Percentiles rank a stretch among this genome's conserved stretches.
Evolutionary conservation across 768 basidiomycete species (phyloP).

Genomic region (Boletus pseudo-olivaceus): DNA sequence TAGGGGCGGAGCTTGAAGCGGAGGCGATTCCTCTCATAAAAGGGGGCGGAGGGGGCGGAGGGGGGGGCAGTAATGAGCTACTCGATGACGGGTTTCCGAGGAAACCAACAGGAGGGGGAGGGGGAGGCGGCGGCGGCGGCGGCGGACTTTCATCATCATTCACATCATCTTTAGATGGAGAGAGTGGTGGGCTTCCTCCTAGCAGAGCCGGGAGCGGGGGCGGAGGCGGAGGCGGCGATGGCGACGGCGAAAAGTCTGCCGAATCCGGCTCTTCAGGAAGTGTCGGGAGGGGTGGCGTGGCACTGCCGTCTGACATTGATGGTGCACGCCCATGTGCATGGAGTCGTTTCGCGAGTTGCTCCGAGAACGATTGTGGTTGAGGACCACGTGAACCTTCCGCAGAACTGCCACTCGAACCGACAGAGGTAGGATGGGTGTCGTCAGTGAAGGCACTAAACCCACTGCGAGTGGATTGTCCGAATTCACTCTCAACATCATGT

Average conservation of each 20-base stretch:
- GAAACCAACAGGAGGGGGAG: constrained; percentile 36
- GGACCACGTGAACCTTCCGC: constrained; percentile 33
- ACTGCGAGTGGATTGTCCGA: constrained; percentile 44
- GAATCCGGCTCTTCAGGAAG: constrained; percentile 39
- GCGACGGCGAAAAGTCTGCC: constrained; percentile 17
- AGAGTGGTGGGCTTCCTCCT: constrained; percentile 5
- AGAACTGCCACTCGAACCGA: constrained; percentile 43
- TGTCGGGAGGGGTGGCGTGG: constrained; percentile 34
- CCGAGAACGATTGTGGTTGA: constrained; percentile 51
- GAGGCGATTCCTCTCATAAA: constrained; percentile 32
- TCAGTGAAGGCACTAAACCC: constrained; percentile 39
- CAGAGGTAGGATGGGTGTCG: constrained; percentile 55
- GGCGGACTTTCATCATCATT: constrained; percentile 25
- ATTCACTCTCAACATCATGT: constrained; percentile 57
- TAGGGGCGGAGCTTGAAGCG: constrained; percentile 36
- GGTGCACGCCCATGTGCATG: constrained; percentile 45
- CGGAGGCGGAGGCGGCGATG: constrained; percentile 13
- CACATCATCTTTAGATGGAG: constrained; percentile 16
- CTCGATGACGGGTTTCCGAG: constrained; percentile 26
- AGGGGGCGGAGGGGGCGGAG: constrained; percentile 39
- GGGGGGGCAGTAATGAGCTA: constrained; percentile 24
- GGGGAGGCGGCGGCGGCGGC: constrained; percentile 28
- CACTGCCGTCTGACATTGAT: constrained; percentile 37
- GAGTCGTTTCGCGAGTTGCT: constrained; percentile 60
- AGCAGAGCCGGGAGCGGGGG: constrained; percentile 16